Percentiles rank a stretch among this genome's conserved stretches.
Evolutionary conservation across 805 yeast species (phyloP).

Genomic region (Candida insectorum): DNA sequence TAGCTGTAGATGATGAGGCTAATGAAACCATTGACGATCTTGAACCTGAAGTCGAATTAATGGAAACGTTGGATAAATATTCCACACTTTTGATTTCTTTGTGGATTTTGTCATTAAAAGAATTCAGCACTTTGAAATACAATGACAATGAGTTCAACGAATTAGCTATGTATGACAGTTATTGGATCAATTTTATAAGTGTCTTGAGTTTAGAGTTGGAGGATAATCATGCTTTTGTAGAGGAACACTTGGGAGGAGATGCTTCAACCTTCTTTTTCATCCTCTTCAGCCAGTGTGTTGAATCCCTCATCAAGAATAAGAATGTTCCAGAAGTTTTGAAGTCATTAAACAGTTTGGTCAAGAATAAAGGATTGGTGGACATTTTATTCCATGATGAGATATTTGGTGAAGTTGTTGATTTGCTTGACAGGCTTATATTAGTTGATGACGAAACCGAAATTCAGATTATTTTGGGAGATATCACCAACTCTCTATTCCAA

Average conservation of each 20-base stretch:
- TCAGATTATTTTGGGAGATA: conserved; percentile 47
- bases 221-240: conserved; percentile 42
- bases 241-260: conserved; percentile 49
- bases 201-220: conserved; percentile 68
- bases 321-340: conserved; percentile 50
- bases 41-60: conserved; percentile 38
- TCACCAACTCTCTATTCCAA: conserved; percentile 26
- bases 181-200: conserved; percentile 77
- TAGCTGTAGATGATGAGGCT: conserved; percentile 16
- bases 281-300: conserved; percentile 79
- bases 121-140: conserved; percentile 66
- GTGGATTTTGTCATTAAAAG: conserved; percentile 77
- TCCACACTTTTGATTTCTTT: conserved; percentile 61
- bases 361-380: conserved; percentile 52
- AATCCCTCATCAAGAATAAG: conserved; percentile 54
- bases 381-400: conserved; percentile 63
- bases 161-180: conserved; percentile 48
- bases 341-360: conserved; percentile 47
- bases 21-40: conserved; percentile 16
- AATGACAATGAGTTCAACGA: conserved; percentile 37
- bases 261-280: conserved; percentile 69
- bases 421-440: conserved; percentile 68
- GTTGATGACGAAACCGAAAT: conserved; percentile 62
- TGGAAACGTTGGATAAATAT: conserved; percentile 52
- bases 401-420: conserved; percentile 71